Evolutionary conservation across 345 rosid species (phyloP).

Genomic region (Citrus unshiu): DNA sequence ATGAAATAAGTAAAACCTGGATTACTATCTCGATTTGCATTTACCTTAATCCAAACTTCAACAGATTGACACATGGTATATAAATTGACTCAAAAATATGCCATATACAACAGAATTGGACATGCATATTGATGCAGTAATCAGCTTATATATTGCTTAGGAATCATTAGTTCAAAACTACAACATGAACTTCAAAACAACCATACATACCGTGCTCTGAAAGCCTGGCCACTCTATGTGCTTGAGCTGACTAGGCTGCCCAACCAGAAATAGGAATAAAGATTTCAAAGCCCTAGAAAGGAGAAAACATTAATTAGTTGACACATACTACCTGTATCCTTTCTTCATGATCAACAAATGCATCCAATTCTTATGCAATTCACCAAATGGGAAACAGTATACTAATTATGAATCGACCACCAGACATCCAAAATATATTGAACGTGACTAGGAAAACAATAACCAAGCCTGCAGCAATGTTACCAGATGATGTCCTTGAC

Average conservation of each 20-base stretch:
- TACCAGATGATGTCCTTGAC: conserved; percentile 51
- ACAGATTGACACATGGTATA: background rate
- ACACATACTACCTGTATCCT: background rate
- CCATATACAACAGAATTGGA: background rate
- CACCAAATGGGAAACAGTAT: background rate
- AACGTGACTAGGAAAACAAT: background rate
- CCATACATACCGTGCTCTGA: conserved; percentile 54
- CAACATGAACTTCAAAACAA: background rate
- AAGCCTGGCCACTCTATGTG: conserved; percentile 85
- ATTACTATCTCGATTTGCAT: background rate
- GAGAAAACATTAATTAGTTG: conserved; percentile 1
- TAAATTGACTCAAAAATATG: background rate
- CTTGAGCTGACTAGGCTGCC: conserved; percentile 83
- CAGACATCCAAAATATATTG: background rate
- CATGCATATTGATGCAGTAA: background rate
- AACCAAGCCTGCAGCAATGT: background rate
- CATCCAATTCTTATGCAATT: background rate
- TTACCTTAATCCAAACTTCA: background rate
- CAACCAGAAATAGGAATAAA: conserved; percentile 47
- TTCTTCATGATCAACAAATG: background rate
- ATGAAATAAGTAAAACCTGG: conserved; percentile 5
- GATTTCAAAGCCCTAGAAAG: conserved; percentile 49
- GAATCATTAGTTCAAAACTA: background rate
- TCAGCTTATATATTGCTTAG: background rate
- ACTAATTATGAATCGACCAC: background rate